phyloP scores from a whole-genome alignment of 208 protist genomes.

The Borovskyia barvae region DNA sequence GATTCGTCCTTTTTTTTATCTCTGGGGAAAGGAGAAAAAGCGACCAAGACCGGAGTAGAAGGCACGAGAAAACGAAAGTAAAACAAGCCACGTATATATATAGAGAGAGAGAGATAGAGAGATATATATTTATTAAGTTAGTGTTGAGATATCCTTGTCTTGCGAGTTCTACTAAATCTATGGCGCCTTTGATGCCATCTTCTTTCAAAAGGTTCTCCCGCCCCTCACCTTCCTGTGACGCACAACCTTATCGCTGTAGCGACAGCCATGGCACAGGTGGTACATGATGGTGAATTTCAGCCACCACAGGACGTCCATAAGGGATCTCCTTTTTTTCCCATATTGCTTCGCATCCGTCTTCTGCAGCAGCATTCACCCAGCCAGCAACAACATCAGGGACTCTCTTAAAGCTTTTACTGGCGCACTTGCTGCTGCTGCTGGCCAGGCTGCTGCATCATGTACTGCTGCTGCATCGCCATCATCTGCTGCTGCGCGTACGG shows the following conservation, averaged over 20 bases:
- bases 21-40: too few species aligned
- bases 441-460: constrained; percentile 44
- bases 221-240: constrained; percentile 1
- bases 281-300: too few species aligned
- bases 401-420: constrained; percentile 39
- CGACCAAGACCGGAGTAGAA: too few species aligned
- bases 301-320: too few species aligned
- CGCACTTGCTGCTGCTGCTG: constrained; percentile 49
- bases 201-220: too few species aligned
- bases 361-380: background rate
- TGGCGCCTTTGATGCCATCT: too few species aligned
- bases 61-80: constrained; percentile 6
- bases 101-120: background rate
- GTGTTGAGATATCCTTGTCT: constrained; percentile 2
- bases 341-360: background rate
- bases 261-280: too few species aligned
- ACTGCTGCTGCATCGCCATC: constrained; percentile 55
- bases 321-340: constrained; percentile 1
- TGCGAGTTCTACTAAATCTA: too few species aligned
- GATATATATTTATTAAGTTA: background rate
- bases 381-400: constrained; percentile 3
- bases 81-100: background rate
- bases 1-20: too few species aligned
- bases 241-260: too few species aligned
- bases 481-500: constrained; percentile 77